Evolutionary conservation across 1,284 basidiomycete species (phyloP).

Genomic region (Pyrrhoderma lamaoense): DNA sequence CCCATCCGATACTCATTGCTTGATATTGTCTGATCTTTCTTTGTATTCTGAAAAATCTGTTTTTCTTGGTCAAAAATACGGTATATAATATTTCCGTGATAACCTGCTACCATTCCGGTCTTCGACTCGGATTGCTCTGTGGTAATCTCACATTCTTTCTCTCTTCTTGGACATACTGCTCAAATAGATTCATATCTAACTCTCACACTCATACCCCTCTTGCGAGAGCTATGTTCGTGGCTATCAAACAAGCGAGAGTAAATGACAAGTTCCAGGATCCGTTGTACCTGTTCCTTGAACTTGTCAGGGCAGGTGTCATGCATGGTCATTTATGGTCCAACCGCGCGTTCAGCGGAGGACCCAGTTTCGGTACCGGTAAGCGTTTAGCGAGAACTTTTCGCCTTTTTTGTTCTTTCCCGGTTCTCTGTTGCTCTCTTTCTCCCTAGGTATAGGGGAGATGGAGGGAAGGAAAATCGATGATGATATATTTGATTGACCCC

Average conservation of each 20-base stretch:
- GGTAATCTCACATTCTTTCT: no score
- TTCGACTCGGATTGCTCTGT: no score
- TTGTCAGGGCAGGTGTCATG: slow-evolving; percentile 90
- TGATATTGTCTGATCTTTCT: slow-evolving; percentile 15
- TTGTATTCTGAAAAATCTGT: not conserved
- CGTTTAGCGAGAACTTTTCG: slow-evolving; percentile 2
- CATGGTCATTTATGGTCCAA: slow-evolving; percentile 89
- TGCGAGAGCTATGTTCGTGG: slow-evolving; percentile 85
- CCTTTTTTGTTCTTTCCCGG: slow-evolving; percentile 20
- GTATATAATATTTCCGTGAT: no score
- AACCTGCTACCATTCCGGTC: no score
- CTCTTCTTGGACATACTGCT: not conserved
- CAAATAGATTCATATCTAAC: slow-evolving; percentile 72
- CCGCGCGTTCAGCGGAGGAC: slow-evolving; percentile 87
- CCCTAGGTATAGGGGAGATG: not conserved
- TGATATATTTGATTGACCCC: no score
- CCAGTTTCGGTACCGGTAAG: slow-evolving; percentile 84
- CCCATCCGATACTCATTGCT: slow-evolving; percentile 16
- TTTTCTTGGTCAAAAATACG: no score
- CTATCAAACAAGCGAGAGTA: slow-evolving; percentile 69
- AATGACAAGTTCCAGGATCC: slow-evolving; percentile 99
- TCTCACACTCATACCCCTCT: slow-evolving; percentile 85
- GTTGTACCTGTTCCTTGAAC: slow-evolving; percentile 86
- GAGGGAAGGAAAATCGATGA: no score
- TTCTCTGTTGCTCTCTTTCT: slow-evolving; percentile 9